phyloP scores from a whole-genome alignment of 495 filamentous ascomycete species.

The Glutinoglossum americanum region DNA sequence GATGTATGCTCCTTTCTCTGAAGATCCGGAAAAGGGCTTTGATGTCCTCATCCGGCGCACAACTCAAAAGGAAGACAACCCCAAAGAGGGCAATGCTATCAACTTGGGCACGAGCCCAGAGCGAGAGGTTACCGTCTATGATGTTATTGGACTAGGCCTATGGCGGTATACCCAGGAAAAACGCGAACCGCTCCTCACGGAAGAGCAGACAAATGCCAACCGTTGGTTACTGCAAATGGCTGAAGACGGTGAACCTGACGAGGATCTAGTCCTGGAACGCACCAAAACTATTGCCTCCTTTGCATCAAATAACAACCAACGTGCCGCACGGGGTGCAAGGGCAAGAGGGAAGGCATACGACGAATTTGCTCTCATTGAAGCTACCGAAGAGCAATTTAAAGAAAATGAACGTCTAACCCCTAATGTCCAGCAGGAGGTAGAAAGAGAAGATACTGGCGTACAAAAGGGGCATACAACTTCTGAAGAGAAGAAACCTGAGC shows the following conservation, averaged over 20 bases:
- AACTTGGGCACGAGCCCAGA: constrained; percentile 19
- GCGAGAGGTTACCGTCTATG: constrained; percentile 57
- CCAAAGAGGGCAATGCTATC: constrained; percentile 9
- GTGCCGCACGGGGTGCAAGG: constrained; percentile 35
- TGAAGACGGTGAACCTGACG: constrained; percentile 86
- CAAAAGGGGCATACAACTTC: neutral
- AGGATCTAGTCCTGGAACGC: constrained; percentile 73
- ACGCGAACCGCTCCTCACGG: constrained; percentile 44
- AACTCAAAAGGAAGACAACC: constrained; percentile 38
- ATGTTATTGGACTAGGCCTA: constrained; percentile 73
- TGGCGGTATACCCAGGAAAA: constrained; percentile 76
- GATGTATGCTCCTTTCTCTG: constrained; percentile 72
- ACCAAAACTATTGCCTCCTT: constrained; percentile 65
- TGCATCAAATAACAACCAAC: constrained; percentile 67
- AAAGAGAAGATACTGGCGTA: constrained; percentile 17
- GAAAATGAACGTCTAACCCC: constrained; percentile 63
- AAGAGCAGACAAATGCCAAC: constrained; percentile 62
- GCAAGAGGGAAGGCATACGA: constrained; percentile 72
- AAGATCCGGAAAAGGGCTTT: constrained; percentile 41
- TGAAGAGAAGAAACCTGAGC: neutral
- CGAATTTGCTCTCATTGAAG: constrained; percentile 78
- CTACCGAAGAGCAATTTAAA: constrained; percentile 49
- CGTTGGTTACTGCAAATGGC: constrained; percentile 88
- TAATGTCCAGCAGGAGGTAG: constrained; percentile 36
- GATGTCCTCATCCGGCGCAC: constrained; percentile 60